Base-by-base conservation (phyloP, 179 eudicot genomes). In the Nepenthes alata region DNA sequence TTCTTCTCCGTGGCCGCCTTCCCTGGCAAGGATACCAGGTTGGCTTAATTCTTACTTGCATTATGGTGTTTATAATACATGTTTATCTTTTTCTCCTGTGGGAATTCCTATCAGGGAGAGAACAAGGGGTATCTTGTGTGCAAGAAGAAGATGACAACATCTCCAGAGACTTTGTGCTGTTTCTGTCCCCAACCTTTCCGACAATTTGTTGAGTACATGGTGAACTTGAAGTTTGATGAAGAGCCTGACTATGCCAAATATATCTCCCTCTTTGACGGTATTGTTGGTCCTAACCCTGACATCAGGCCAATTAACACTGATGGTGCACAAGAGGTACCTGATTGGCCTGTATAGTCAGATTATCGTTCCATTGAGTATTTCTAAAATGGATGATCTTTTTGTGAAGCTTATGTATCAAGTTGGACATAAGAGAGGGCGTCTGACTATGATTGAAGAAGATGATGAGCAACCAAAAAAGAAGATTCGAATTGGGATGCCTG, bases 21-120 rank as follows among this genome's bases (percentile, higher is more conserved):
- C 97, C 97, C 45, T 90, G 97, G 97, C 97, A 90, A 66, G 97
- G 95, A 5, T 90, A 70, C 60, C 97, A 90, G 95, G 95, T 90
- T 48, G 44, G 52, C 55, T 52, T 15, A 12, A 12, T 52, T 5
- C 13, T n/a, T 52, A 16, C 16, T 52, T 52, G 15, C 15, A 52
- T 52, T 52, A 36, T 11, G n/a, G 11, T 61, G 35, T 16, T 16
- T 16, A 45, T 47, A 4, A 52, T 48, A 11, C 57, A 7, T 11
- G 45, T 6, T 41, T 25, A 11, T 39, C 47, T 12, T 38, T 71
- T 48, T 49, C 6, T 13, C 66, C 59, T 11, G 69, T 52, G 35
- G 47, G 35, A 2, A 37, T 45, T 53, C 7, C 15, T 38, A 53
- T 53, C 74, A 89, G 97, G 97, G 97, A 25, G 97, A 89, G 73